phyloP scores from a whole-genome alignment of 1,139 yeast genomes.

The Yarrowia galli region DNA sequence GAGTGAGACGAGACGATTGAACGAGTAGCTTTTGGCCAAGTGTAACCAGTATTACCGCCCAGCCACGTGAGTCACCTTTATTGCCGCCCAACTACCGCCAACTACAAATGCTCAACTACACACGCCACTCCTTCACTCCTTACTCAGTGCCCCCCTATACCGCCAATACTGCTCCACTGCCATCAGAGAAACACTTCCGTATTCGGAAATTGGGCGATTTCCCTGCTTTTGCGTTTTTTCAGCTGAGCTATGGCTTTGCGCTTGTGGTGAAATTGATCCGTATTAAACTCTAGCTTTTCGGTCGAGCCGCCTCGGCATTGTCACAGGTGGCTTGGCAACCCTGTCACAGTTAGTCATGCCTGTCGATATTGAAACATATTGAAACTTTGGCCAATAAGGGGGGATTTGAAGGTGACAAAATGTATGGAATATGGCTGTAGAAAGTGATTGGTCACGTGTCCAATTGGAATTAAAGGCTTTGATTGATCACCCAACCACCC shows the following conservation, averaged over 20 bases:
- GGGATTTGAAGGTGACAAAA: neutral
- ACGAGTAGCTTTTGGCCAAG: too few relatives aligned
- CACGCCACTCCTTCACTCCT: neutral
- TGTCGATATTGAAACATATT: slow-evolving; percentile 30
- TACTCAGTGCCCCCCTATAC: neutral
- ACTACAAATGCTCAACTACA: too few relatives aligned
- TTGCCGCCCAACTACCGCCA: too few relatives aligned
- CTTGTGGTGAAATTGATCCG: slow-evolving; percentile 14
- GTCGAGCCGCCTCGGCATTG: slow-evolving; percentile 37
- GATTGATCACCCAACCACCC: too few relatives aligned
- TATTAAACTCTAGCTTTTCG: slow-evolving; percentile 17
- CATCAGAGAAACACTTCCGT: slow-evolving; percentile 2
- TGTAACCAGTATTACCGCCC: too few relatives aligned
- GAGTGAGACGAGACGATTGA: neutral
- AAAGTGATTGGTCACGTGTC: too few relatives aligned
- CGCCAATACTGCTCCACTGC: too few relatives aligned
- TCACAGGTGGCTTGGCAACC: slow-evolving; percentile 35
- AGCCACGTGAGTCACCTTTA: too few relatives aligned
- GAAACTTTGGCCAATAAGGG: slow-evolving; percentile 22
- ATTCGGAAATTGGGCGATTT: slow-evolving; percentile 9
- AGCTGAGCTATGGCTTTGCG: neutral
- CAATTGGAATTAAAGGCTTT: too few relatives aligned
- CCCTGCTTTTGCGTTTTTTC: neutral
- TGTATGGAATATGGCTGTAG: neutral
- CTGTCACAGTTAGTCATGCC: slow-evolving; percentile 34